phyloP scores from a whole-genome alignment of 148 eudicot species.

The Cornus kousa region DNA sequence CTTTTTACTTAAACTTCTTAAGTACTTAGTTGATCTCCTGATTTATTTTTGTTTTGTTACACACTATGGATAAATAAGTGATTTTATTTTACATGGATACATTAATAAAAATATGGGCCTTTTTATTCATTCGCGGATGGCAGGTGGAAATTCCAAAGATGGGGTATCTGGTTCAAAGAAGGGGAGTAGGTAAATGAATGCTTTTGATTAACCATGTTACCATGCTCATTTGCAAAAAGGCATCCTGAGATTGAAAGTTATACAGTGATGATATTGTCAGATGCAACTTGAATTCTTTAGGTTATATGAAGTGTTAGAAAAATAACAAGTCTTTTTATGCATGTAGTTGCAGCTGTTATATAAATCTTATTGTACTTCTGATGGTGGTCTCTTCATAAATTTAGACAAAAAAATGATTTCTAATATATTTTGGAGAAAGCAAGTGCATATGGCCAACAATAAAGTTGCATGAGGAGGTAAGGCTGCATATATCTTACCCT shows the following conservation, averaged over 20 bases:
- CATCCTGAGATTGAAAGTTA: constrained; percentile 36
- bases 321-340: constrained; percentile 4
- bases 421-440: background rate
- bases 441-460: too few relatives aligned
- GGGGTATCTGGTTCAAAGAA: constrained; percentile 99
- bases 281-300: constrained; percentile 17
- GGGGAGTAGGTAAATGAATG: constrained; percentile 99
- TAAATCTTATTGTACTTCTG: constrained; percentile 6
- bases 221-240: constrained; percentile 46
- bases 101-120: constrained; percentile 93
- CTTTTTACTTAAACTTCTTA: constrained; percentile 11
- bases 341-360: background rate
- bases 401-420: background rate
- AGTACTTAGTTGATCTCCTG: constrained; percentile 9
- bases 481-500: too few relatives aligned
- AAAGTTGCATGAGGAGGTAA: too few relatives aligned
- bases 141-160: constrained; percentile 99
- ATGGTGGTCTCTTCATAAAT: background rate
- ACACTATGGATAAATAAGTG: constrained; percentile 54
- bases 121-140: constrained; percentile 91
- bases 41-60: constrained; percentile 16
- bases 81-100: constrained; percentile 53
- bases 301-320: constrained; percentile 22
- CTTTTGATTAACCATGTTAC: constrained; percentile 75
- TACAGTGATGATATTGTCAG: constrained; percentile 27